Conservation (phyloP, 495 filamentous ascomycete genomes). For the Tuber microsphaerosporum region DNA sequence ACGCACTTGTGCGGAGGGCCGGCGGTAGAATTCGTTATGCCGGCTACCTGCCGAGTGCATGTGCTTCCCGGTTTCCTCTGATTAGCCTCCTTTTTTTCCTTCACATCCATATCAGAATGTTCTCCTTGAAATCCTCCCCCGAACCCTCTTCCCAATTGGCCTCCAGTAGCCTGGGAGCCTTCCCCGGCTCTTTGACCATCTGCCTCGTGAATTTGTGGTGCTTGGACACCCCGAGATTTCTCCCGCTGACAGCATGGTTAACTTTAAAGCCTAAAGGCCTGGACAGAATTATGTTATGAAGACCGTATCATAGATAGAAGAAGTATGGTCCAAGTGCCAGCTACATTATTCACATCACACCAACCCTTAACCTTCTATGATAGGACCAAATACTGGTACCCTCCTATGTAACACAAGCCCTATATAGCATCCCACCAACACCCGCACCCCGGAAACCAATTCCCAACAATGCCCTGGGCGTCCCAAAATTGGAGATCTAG, state of each 20-base stretch:
- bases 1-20: too few species aligned
- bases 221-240: too few species aligned
- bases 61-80: background rate
- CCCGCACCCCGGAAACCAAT: background rate
- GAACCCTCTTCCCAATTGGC: background rate
- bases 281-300: background rate
- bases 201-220: background rate
- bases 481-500: background rate
- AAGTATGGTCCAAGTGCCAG: background rate
- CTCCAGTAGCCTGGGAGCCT: background rate
- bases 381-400: background rate
- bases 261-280: background rate
- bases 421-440: background rate
- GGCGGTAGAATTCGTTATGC: background rate
- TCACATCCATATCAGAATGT: background rate
- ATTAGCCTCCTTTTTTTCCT: background rate
- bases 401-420: background rate
- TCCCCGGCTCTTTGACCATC: background rate
- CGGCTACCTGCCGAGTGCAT: background rate
- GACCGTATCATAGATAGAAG: background rate
- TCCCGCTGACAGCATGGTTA: too few species aligned
- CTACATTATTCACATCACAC: background rate
- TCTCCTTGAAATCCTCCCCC: too few species aligned
- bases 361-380: background rate
- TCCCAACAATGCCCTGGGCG: background rate